These are phyloP conservation scores for Leishmania tropica DNA, from an alignment of 208 protist genomes.

Conservation along the genomic window DNA sequence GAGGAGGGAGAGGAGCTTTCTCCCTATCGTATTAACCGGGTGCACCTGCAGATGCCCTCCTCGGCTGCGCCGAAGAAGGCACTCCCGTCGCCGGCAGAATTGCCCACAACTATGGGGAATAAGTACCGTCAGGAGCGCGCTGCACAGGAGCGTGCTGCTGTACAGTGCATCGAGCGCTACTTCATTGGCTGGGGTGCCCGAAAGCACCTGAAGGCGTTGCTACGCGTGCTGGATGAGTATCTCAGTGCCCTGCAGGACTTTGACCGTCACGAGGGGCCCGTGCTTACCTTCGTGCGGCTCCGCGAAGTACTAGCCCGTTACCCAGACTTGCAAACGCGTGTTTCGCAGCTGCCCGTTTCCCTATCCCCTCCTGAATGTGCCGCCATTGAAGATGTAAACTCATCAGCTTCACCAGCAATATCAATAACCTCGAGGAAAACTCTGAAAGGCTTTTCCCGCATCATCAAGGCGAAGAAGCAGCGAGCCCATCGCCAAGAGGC, in stretches of 20 bases:
- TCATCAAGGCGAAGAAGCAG: conserved; percentile 28
- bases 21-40: conserved; percentile 20
- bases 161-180: conserved; percentile 13
- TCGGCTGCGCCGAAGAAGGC: neutral
- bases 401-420: neutral
- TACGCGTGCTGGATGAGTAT: conserved; percentile 24
- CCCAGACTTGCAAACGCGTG: conserved; percentile 3
- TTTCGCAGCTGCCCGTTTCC: neutral
- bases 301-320: conserved; percentile 12
- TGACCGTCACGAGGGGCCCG: conserved; percentile 14
- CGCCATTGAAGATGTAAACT: neutral
- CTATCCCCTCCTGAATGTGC: neutral
- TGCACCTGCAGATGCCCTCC: conserved; percentile 9
- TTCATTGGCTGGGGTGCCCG: conserved; percentile 12
- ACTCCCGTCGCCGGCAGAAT: neutral
- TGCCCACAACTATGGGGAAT: neutral
- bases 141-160: conserved; percentile 20
- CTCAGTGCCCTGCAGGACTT: conserved; percentile 11
- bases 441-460: conserved; percentile 3
- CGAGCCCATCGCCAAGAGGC: conserved; percentile 6
- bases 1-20: conserved; percentile 35
- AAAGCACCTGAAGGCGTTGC: conserved; percentile 13
- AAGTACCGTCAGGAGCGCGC: conserved; percentile 4
- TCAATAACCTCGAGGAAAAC: neutral
- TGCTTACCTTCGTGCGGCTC: conserved; percentile 9